These are phyloP conservation scores for Astraeus odoratus DNA, from an alignment of 768 basidiomycete species.

Conservation along the genomic window DNA sequence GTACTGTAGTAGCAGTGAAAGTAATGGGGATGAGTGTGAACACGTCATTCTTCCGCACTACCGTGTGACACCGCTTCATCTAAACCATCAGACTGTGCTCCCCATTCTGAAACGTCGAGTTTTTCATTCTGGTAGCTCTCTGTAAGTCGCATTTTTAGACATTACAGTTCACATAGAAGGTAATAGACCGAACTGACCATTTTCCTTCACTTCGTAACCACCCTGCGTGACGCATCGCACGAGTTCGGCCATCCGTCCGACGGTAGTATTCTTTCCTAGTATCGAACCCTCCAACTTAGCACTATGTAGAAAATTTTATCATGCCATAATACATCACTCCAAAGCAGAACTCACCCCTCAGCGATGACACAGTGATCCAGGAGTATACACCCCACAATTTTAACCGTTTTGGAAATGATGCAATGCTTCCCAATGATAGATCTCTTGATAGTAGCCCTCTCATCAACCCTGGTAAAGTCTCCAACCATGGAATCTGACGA, in stretches of 20 bases:
- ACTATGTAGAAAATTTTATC: slow-evolving; percentile 29
- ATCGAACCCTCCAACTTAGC: slow-evolving; percentile 74
- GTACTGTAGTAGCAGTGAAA: too few species aligned
- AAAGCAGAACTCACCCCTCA: slow-evolving; percentile 54
- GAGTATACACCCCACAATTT: slow-evolving; percentile 73
- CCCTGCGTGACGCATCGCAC: slow-evolving; percentile 66
- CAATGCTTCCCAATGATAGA: slow-evolving; percentile 79
- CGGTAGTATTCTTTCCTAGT: slow-evolving; percentile 65
- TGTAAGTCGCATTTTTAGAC: too few species aligned
- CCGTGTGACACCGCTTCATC: slow-evolving; percentile 12
- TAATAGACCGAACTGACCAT: slow-evolving; percentile 38
- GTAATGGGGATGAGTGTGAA: too few species aligned
- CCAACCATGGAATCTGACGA: slow-evolving; percentile 79
- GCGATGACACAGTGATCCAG: slow-evolving; percentile 85
- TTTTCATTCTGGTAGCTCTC: slow-evolving; percentile 52
- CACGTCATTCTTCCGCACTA: slow-evolving; percentile 13
- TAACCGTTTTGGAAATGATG: slow-evolving; percentile 77
- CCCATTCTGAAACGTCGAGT: slow-evolving; percentile 52
- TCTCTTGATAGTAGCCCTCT: slow-evolving; percentile 74
- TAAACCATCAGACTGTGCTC: slow-evolving; percentile 29
- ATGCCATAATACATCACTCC: background rate
- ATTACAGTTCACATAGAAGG: too few species aligned
- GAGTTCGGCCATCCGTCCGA: slow-evolving; percentile 66
- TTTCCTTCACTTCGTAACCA: slow-evolving; percentile 63
- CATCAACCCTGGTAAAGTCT: slow-evolving; percentile 74